Evolutionary conservation across 1,139 yeast species (phyloP).

Genomic region (Candida labiduridarum): DNA sequence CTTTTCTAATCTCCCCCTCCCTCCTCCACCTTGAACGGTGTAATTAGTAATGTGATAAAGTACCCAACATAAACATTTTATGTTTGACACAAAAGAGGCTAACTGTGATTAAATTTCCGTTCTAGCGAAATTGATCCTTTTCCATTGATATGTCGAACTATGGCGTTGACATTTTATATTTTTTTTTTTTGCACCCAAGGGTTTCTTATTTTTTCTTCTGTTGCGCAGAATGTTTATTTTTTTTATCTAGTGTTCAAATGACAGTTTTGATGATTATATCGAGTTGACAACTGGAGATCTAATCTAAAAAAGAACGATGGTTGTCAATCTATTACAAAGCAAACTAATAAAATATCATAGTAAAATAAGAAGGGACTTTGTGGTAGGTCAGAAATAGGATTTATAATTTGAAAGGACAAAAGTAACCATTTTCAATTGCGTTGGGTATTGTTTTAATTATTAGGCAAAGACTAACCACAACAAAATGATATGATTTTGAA

Average conservation of each 20-base stretch:
- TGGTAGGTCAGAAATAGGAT: background rate
- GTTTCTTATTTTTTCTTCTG: background rate
- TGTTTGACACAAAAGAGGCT: background rate
- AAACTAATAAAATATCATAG: background rate
- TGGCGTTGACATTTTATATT: no score
- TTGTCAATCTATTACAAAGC: conserved; percentile 1
- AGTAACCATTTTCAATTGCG: background rate
- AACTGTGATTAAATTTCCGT: background rate
- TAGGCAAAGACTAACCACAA: background rate
- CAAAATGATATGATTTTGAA: conserved; percentile 1
- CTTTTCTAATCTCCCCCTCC: background rate
- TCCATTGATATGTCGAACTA: no score
- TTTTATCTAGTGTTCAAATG: background rate
- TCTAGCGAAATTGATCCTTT: background rate
- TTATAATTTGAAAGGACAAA: background rate
- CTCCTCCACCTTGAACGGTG: background rate
- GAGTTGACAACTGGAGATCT: conserved; percentile 2
- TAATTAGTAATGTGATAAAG: background rate
- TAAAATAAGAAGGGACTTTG: background rate
- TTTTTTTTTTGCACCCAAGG: conserved; percentile 2
- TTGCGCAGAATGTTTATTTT: background rate
- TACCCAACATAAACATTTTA: background rate
- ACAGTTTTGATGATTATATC: background rate
- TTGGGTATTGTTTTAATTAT: background rate
- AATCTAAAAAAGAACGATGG: conserved; percentile 1